These are phyloP conservation scores for Westerdykella ornata DNA, from an alignment of 2,329 filamentous ascomycete species.

Conservation along the genomic window DNA sequence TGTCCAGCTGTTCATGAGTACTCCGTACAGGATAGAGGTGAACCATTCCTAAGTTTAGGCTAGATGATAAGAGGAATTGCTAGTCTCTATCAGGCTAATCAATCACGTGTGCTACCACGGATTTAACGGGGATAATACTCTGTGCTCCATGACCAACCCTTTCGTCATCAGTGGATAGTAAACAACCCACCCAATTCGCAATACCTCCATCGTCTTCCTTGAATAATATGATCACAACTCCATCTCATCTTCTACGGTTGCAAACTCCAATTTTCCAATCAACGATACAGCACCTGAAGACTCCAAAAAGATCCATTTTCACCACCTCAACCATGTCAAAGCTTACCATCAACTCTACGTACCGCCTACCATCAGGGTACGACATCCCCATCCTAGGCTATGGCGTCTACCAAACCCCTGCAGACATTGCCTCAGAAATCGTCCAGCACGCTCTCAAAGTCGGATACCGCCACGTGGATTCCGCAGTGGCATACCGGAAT, in stretches of 20 bases:
- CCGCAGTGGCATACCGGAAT: slow-evolving; percentile 60
- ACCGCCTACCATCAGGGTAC: slow-evolving; percentile 53
- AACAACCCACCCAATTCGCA: too few species aligned
- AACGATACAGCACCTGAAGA: too few species aligned
- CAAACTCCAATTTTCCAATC: too few species aligned
- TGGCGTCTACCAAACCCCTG: slow-evolving; percentile 47
- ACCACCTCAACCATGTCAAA: slow-evolving; percentile 34
- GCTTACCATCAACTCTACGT: slow-evolving; percentile 43
- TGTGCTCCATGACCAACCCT: too few species aligned
- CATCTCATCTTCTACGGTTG: too few species aligned
- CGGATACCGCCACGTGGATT: slow-evolving; percentile 60
- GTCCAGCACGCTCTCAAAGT: slow-evolving; percentile 52
- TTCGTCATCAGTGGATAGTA: too few species aligned
- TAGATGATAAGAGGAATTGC: neutral
- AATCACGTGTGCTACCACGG: neutral
- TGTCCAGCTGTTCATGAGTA: too few species aligned
- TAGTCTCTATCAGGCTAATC: neutral
- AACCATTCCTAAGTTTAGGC: neutral
- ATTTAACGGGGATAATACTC: neutral
- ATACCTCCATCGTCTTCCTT: too few species aligned
- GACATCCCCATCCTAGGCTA: slow-evolving; percentile 56
- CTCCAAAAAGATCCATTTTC: neutral
- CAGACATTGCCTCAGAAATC: slow-evolving; percentile 52
- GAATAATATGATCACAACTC: too few species aligned
- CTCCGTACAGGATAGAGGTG: too few species aligned